Evolutionary conservation across 805 yeast species (phyloP), one percentile per base, ranked within the genome.

Genomic region (Saccharomycopsis oosterbeekiorum): DNA sequence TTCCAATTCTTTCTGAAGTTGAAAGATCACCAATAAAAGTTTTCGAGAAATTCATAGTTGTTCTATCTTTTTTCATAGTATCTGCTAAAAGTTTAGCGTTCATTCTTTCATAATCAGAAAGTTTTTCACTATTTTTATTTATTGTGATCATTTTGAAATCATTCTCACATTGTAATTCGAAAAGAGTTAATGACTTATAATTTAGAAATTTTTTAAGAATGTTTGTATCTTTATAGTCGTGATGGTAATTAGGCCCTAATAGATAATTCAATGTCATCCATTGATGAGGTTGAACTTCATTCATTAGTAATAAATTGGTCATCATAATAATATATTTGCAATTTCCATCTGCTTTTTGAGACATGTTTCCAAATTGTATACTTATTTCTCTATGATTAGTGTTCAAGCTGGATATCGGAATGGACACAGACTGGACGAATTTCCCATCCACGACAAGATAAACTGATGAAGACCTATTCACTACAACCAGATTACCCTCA

Each of bases 231-330:
- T 77, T 78, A 59, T 69, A 76, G n/a, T 73, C 66, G 12, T 79
- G 81, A 15, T 79, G 73, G 75, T 84, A 84, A n/a, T 72, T 72
- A 51, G 75, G 78, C 0, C 82, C 85, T 21, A 85, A 68, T 58
- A 72, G 72, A 64, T 74, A 78, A 0, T 84, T 72, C 2, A 81
- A 64, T 29, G 73, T 68, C 0, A 83, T 72, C 89, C 89, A 84
- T 61, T 81, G 84, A 50, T 71, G 69, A 0, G 78, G 69, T 39
- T 76, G 71, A 1, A 70, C 65, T 2, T 67, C 70, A 53, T 74
- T 74, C 15, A 82, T 65, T 0, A 83, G 63, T 12, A 77, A 64
- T 1, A 82, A 65, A 62, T 75, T 81, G 43, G 50, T 55, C 47
- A 64, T 58, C 4, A 55, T 29, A 8, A 64, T 59, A 78, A 17